phyloP scores from a whole-genome alignment of 176 grass and related monocot species.

The Triticum timopheevii region DNA sequence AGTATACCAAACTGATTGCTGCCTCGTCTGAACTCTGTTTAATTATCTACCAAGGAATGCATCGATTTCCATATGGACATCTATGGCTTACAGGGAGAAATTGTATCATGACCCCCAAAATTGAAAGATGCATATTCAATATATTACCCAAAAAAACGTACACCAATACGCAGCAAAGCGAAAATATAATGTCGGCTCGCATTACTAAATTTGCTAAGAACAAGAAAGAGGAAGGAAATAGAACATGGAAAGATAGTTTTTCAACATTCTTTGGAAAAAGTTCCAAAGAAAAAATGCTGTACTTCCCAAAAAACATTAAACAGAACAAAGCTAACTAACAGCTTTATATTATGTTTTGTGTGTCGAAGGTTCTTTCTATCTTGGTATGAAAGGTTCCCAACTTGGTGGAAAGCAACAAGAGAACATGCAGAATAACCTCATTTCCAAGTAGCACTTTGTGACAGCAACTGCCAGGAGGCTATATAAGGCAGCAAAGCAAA shows the following conservation, averaged over 20 bases:
- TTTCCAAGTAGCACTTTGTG: neutral
- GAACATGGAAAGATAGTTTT: neutral
- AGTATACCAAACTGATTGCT: slow-evolving; percentile 19
- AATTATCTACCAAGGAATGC: neutral
- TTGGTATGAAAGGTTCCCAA: neutral
- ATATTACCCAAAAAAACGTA: neutral
- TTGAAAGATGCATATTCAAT: neutral
- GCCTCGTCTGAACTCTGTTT: neutral
- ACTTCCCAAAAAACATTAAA: neutral
- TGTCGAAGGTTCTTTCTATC: neutral
- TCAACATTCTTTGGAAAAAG: neutral
- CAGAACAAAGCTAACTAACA: neutral
- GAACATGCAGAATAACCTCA: neutral
- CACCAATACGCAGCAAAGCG: neutral
- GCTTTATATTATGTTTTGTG: no score
- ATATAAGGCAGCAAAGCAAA: neutral
- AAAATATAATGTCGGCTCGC: neutral
- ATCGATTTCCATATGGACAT: neutral
- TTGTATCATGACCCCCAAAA: neutral
- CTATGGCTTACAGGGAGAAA: slow-evolving; percentile 4
- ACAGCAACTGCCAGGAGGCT: neutral
- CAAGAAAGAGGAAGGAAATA: neutral
- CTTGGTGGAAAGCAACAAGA: slow-evolving; percentile 20
- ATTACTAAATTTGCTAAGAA: neutral
- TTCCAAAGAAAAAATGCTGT: neutral